A percentile compares a stretch with the other conserved stretches of the same genome.
phyloP scores from a whole-genome alignment of 2,329 filamentous ascomycete genomes.

The Didymella pomorum region DNA sequence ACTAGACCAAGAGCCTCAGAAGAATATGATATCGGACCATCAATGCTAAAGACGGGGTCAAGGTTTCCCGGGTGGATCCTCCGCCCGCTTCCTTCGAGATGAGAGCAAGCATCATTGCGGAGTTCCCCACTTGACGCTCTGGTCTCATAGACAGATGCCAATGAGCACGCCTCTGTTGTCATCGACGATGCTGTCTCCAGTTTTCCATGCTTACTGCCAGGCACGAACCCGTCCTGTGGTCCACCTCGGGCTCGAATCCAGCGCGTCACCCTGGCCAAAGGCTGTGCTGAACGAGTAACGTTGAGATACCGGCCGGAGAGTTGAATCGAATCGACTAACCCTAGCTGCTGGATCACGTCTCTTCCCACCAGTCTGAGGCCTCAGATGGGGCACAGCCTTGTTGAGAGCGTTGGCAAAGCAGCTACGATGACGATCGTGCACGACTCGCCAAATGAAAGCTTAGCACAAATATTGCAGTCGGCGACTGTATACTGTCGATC shows the following conservation, averaged over 20 bases:
- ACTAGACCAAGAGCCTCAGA: neutral
- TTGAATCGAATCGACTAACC: neutral
- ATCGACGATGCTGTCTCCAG: conserved; percentile 6
- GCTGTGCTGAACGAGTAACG: neutral
- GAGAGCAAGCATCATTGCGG: conserved; percentile 2
- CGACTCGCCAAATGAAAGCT: neutral
- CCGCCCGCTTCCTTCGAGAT: neutral
- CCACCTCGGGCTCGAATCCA: neutral
- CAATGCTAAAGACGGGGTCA: neutral
- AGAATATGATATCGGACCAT: neutral
- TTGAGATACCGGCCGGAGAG: neutral
- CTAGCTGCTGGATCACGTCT: neutral
- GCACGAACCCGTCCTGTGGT: neutral
- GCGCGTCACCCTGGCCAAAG: neutral
- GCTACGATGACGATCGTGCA: neutral
- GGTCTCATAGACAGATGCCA: conserved; percentile 3
- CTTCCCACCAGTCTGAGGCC: neutral
- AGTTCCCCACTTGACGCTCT: neutral
- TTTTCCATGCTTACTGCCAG: neutral
- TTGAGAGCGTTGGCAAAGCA: neutral
- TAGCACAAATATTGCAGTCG: neutral
- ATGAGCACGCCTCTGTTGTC: conserved; percentile 12
- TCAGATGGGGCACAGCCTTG: neutral
- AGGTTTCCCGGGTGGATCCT: neutral
- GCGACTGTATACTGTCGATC: neutral